These are phyloP conservation scores for Breynia disticha DNA, from an alignment of 441 rosid genomes.

Conservation along the genomic window DNA sequence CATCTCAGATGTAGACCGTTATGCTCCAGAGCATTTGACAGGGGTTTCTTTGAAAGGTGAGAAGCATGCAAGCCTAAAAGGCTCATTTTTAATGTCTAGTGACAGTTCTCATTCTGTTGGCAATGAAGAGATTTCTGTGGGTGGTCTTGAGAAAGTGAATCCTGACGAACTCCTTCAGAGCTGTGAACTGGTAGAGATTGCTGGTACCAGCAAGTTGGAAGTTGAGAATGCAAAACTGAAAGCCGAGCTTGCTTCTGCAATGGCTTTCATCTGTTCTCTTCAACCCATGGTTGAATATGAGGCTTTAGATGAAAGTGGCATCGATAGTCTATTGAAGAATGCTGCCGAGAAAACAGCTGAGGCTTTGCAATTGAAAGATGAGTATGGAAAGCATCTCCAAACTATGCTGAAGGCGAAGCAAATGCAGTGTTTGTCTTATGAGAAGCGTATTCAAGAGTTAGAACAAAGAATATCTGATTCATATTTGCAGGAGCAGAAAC, in stretches of 20 bases:
- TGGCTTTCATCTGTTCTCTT: constrained; percentile 68
- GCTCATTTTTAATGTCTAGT: constrained; percentile 53
- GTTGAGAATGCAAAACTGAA: constrained; percentile 95
- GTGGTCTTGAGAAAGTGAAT: constrained; percentile 35
- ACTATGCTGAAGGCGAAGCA: constrained; percentile 72
- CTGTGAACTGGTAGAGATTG: constrained; percentile 69
- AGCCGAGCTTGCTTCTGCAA: constrained; percentile 97
- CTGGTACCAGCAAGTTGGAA: constrained; percentile 95
- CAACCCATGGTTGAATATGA: constrained; percentile 61
- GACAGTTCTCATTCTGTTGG: constrained; percentile 58
- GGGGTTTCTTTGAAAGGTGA: constrained; percentile 42
- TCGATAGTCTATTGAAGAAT: constrained; percentile 52
- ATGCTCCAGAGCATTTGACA: constrained; percentile 73
- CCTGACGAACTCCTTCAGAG: constrained; percentile 49
- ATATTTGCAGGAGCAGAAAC: constrained; percentile 54
- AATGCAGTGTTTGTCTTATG: constrained; percentile 68
- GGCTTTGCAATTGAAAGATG: constrained; percentile 84
- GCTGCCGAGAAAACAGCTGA: constrained; percentile 79
- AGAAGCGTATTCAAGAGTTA: constrained; percentile 87
- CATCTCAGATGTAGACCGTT: constrained; percentile 64
- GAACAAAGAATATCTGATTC: constrained; percentile 80
- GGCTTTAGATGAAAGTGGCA: constrained; percentile 50
- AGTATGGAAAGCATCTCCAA: constrained; percentile 61
- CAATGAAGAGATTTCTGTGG: constrained; percentile 39
- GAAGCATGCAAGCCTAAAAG: constrained; percentile 42